Conservation (phyloP, 148 eudicot genomes). For the Amaranthus cruentus region DNA sequence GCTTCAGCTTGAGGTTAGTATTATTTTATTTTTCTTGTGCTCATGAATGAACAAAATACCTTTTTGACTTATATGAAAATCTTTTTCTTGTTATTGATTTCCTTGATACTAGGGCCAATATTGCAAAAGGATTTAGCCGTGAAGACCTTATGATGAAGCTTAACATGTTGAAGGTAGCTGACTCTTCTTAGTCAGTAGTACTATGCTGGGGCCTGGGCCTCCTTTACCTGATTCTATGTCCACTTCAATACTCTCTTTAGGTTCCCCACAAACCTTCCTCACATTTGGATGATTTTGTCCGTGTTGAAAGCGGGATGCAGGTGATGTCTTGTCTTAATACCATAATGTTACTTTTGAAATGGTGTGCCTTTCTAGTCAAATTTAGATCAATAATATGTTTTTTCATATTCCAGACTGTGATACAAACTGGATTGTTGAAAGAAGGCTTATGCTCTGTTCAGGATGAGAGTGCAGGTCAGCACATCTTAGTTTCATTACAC, state of each 20-base stretch:
- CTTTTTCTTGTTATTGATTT: conserved; percentile 3
- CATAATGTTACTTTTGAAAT: conserved; percentile 7
- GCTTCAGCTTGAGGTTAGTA: conserved; percentile 71
- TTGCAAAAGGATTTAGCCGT: conserved; percentile 65
- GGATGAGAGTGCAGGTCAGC: conserved; percentile 91
- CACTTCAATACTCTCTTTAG: conserved; percentile 31
- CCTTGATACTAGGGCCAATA: conserved; percentile 62
- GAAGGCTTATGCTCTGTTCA: conserved; percentile 93
- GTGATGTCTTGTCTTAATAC: conserved; percentile 28
- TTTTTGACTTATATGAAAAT: neutral
- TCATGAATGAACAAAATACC: neutral
- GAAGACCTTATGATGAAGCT: conserved; percentile 60
- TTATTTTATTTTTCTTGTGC: neutral
- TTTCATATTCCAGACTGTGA: conserved; percentile 45
- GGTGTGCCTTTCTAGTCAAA: neutral
- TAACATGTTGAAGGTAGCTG: conserved; percentile 49
- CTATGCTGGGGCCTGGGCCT: neutral
- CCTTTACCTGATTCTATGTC: conserved; percentile 11
- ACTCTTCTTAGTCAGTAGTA: conserved; percentile 1
- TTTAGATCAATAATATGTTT: conserved; percentile 6
- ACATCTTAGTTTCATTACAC: neutral
- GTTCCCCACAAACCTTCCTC: conserved; percentile 69
- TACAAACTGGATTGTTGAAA: conserved; percentile 79
- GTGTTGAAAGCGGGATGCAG: conserved; percentile 87
- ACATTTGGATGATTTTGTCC: conserved; percentile 74